phyloP scores from a whole-genome alignment of 1,284 basidiomycete genomes.

The Microbotryomycetes sp. region DNA sequence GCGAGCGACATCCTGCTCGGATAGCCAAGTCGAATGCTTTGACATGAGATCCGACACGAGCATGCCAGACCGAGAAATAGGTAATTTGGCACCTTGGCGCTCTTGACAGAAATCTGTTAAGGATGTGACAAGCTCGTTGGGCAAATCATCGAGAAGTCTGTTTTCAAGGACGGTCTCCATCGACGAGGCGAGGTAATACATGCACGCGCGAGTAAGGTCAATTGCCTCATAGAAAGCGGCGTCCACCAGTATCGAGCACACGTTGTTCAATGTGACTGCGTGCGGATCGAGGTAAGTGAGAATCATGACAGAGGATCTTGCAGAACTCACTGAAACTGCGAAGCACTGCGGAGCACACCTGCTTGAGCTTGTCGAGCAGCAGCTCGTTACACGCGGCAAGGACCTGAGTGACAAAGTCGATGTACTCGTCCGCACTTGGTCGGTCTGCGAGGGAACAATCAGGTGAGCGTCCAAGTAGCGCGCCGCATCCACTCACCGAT shows the following conservation, averaged over 20 bases:
- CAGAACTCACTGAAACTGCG: constrained; percentile 43
- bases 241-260: constrained; percentile 71
- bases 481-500: constrained; percentile 50
- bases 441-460: constrained; percentile 49
- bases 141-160: constrained; percentile 65
- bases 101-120: constrained; percentile 56
- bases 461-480: constrained; percentile 7
- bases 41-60: constrained; percentile 56
- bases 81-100: constrained; percentile 59
- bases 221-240: constrained; percentile 70
- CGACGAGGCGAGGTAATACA: constrained; percentile 73
- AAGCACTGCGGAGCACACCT: constrained; percentile 70
- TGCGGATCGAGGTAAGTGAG: constrained; percentile 16
- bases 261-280: constrained; percentile 69
- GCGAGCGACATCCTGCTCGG: constrained; percentile 67
- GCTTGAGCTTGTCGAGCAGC: constrained; percentile 72
- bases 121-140: constrained; percentile 58
- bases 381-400: constrained; percentile 83
- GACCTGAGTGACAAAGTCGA: constrained; percentile 83
- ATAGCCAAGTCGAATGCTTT: constrained; percentile 69
- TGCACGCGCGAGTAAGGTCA: constrained; percentile 63
- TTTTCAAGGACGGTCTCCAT: constrained; percentile 82
- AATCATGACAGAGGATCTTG: background rate
- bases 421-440: constrained; percentile 61
- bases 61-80: constrained; percentile 53